Conservation (phyloP, 495 filamentous ascomycete genomes). For the Aspergillus ostianus region DNA sequence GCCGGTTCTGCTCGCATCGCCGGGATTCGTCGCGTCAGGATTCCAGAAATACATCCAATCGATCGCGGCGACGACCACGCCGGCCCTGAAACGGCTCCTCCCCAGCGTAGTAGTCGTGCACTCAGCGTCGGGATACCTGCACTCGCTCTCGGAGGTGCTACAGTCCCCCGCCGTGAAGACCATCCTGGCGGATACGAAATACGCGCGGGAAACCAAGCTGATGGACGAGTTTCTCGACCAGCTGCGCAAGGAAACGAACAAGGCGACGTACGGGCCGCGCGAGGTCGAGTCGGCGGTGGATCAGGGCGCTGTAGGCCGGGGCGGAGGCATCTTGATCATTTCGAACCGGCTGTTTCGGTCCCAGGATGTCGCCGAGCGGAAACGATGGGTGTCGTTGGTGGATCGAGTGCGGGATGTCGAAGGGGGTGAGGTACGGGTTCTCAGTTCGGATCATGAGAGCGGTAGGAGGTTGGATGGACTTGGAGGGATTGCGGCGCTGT, state of each 20-base stretch:
- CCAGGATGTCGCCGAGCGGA: conserved; percentile 75
- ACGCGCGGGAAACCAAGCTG: conserved; percentile 75
- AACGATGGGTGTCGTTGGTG: conserved; percentile 79
- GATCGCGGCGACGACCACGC: conserved; percentile 54
- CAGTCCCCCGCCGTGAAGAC: conserved; percentile 72
- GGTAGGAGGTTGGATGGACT: conserved; percentile 80
- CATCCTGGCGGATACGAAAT: conserved; percentile 79
- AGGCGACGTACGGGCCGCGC: conserved; percentile 85
- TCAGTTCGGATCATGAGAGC: conserved; percentile 94
- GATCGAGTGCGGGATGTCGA: conserved; percentile 82
- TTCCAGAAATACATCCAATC: conserved; percentile 80
- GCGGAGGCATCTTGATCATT: conserved; percentile 80
- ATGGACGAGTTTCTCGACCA: conserved; percentile 85
- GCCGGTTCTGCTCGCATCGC: conserved; percentile 84
- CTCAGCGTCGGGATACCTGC: conserved; percentile 77
- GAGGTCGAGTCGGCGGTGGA: conserved; percentile 85
- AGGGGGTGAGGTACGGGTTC: conserved; percentile 81
- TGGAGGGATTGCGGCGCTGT: conserved; percentile 83
- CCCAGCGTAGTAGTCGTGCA: conserved; percentile 76
- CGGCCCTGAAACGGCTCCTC: conserved; percentile 62
- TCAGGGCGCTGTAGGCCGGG: conserved; percentile 84
- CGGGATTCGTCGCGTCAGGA: conserved; percentile 77
- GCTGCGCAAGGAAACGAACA: conserved; percentile 79
- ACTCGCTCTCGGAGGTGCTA: conserved; percentile 82
- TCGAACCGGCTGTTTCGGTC: conserved; percentile 83